These are phyloP conservation scores for Fonsecaea nubica DNA, from an alignment of 2,329 filamentous ascomycete genomes.

Conservation along the genomic window DNA sequence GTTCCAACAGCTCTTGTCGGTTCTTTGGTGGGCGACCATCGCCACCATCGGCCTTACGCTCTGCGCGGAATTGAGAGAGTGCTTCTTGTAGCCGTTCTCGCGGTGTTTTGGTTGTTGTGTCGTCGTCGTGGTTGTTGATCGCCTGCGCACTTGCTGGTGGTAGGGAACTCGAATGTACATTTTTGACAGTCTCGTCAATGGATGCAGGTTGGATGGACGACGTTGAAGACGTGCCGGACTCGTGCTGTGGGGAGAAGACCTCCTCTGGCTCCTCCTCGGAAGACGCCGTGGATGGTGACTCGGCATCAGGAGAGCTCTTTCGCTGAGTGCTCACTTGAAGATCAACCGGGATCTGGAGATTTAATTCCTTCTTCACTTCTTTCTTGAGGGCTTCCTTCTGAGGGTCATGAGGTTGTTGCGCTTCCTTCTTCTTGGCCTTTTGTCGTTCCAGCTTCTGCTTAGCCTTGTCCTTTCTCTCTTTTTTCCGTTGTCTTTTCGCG, in stretches of 20 bases:
- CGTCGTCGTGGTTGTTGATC: constrained; percentile 10
- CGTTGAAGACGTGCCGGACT: constrained; percentile 68
- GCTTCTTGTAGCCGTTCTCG: constrained; percentile 75
- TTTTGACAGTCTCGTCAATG: constrained; percentile 22
- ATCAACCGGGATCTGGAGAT: constrained; percentile 27
- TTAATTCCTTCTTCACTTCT: constrained; percentile 19
- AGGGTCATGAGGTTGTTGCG: constrained; percentile 26
- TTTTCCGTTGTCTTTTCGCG: constrained; percentile 48
- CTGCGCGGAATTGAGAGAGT: constrained; percentile 82
- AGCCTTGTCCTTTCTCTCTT: constrained; percentile 46
- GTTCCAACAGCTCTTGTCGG: constrained; percentile 89
- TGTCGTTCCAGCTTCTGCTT: constrained; percentile 50
- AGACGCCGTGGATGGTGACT: constrained; percentile 47
- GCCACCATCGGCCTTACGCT: constrained; percentile 83
- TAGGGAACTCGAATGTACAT: constrained; percentile 8
- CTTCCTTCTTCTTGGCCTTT: constrained; percentile 44
- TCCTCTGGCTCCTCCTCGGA: constrained; percentile 48
- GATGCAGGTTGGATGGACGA: constrained; percentile 65
- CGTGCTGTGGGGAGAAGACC: constrained; percentile 46
- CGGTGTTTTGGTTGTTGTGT: constrained; percentile 26
- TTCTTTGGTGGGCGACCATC: constrained; percentile 83
- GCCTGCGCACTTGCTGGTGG: constrained; percentile 36
- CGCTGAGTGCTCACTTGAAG: background rate
- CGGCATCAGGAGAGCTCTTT: background rate
- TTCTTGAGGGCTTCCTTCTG: constrained; percentile 7